phyloP scores from a whole-genome alignment of 208 protist genomes.

The Trypanosoma lewisi region DNA sequence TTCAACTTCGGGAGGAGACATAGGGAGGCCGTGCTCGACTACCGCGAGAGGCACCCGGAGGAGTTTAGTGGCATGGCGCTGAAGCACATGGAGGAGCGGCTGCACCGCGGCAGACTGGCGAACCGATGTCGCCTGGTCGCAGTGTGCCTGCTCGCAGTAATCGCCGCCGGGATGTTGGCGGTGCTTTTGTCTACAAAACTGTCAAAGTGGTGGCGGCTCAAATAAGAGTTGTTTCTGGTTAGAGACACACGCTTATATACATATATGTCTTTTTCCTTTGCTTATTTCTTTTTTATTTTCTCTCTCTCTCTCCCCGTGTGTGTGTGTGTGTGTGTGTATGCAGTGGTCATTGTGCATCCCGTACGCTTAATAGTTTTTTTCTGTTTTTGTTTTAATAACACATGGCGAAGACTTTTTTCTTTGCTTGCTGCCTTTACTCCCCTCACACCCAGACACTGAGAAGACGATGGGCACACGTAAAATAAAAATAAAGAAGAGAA shows the following conservation, averaged over 20 bases:
- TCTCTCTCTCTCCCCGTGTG: background rate
- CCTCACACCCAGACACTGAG: no score
- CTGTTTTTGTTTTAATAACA: no score
- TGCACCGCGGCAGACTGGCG: background rate
- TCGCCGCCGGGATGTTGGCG: conserved; percentile 25
- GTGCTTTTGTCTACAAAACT: conserved; percentile 12
- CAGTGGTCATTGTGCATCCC: no score
- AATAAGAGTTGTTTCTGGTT: no score
- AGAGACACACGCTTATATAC: no score
- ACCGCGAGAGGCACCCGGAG: conserved; percentile 49
- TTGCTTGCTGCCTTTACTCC: no score
- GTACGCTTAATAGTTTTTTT: no score
- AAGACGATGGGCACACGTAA: background rate
- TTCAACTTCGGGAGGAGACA: conserved; percentile 75
- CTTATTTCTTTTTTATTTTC: conserved; percentile 21
- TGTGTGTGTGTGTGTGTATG: background rate
- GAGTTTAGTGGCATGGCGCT: conserved; percentile 43
- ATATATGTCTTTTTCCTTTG: background rate
- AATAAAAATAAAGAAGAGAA: background rate
- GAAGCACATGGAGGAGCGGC: conserved; percentile 39
- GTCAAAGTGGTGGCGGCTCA: background rate
- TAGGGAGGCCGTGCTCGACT: conserved; percentile 38
- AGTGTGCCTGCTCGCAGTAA: conserved; percentile 26
- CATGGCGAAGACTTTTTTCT: no score
- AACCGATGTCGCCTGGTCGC: conserved; percentile 25